These are phyloP conservation scores for Phlyctochytrium arcticum DNA, from an alignment of 192 early-diverging fungal genomes.

Conservation along the genomic window DNA sequence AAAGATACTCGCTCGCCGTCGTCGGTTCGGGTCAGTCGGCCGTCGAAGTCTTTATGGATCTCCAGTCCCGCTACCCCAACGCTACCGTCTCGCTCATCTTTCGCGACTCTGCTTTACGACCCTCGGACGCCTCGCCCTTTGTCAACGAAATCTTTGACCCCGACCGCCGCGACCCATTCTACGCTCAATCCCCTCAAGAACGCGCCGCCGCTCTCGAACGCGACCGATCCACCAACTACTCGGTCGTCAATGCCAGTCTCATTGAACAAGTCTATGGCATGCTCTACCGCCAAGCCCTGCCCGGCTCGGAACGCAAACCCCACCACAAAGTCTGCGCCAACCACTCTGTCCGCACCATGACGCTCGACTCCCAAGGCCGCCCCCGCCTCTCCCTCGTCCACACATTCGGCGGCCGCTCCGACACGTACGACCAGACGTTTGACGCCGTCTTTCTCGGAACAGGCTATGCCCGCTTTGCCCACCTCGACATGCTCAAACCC, in stretches of 20 bases:
- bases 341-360: not conserved
- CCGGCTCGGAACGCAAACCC: not conserved
- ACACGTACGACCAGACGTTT: not conserved
- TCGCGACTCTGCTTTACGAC: conserved; percentile 12
- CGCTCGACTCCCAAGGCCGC: no score
- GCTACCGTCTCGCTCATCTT: conserved; percentile 20
- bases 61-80: conserved; percentile 1
- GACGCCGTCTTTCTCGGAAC: conserved; percentile 12
- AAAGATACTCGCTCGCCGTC: not conserved
- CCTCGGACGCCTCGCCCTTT: conserved; percentile 25
- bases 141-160: conserved; percentile 35
- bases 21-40: conserved; percentile 4
- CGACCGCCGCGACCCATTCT: conserved; percentile 13
- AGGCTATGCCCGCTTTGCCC: conserved; percentile 3
- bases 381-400: not conserved
- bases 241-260: conserved; percentile 21
- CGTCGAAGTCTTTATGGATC: conserved; percentile 10
- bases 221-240: conserved; percentile 25
- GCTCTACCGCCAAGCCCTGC: conserved; percentile 17
- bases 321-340: not conserved
- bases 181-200: not conserved
- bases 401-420: not conserved
- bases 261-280: conserved; percentile 27
- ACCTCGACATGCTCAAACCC: not conserved
- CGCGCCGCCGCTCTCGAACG: not conserved